Percentiles rank a stretch among this genome's conserved stretches.
Conservation (phyloP, 768 basidiomycete species). For the Auricularia sp. region DNA sequence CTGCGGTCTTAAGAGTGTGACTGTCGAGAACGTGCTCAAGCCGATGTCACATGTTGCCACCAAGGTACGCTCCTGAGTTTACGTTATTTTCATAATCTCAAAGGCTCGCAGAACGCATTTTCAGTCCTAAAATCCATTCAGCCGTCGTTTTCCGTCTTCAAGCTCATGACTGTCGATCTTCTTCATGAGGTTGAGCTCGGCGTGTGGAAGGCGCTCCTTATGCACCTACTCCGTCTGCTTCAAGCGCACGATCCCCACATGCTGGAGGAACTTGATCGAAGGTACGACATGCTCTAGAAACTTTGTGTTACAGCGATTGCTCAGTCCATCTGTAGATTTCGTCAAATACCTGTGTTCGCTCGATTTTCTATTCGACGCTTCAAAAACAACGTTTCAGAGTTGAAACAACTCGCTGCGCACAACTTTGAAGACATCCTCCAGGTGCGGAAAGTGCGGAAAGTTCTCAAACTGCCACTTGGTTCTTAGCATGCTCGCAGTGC, state of each 20-base stretch:
- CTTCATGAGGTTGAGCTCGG: conserved; percentile 34
- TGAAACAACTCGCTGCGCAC: conserved; percentile 3
- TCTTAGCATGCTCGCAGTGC: not conserved
- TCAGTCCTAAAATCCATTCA: conserved; percentile 26
- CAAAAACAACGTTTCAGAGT: conserved; percentile 1
- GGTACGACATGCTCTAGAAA: not conserved
- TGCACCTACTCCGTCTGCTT: conserved; percentile 27
- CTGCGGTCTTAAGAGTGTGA: too few relatives aligned
- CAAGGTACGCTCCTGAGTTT: not conserved
- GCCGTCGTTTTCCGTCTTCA: conserved; percentile 17
- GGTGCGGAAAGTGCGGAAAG: not conserved
- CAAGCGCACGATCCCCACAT: conserved; percentile 12
- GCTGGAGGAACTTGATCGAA: conserved; percentile 15
- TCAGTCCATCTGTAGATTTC: not conserved
- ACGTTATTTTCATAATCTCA: not conserved
- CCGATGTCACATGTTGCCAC: conserved; percentile 11
- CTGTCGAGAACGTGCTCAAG: not conserved
- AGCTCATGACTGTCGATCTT: conserved; percentile 24
- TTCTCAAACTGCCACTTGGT: not conserved
- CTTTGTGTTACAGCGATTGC: too few relatives aligned
- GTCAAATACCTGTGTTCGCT: conserved; percentile 3
- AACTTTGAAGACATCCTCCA: conserved; percentile 8
- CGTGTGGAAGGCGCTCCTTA: conserved; percentile 26
- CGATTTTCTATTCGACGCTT: conserved; percentile 3
- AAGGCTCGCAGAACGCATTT: not conserved